Percentiles rank a stretch among this genome's conserved stretches.
phyloP scores from a whole-genome alignment of 306 rosid species.

The Morella rubra region DNA sequence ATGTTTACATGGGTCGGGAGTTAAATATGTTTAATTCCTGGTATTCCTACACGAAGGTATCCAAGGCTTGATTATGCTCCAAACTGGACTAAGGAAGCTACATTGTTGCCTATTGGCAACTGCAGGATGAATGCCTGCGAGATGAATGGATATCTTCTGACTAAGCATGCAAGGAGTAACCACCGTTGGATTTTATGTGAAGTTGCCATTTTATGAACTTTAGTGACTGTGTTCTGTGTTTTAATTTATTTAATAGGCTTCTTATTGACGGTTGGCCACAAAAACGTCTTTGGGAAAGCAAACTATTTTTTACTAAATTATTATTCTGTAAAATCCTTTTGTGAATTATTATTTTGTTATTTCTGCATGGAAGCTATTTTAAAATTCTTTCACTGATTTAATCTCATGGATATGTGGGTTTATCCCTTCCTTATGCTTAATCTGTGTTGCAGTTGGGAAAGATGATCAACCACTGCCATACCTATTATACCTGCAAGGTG shows the following conservation, averaged over 20 bases:
- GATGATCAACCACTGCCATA: conserved; percentile 75
- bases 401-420: conserved; percentile 8
- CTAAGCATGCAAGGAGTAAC: not conserved
- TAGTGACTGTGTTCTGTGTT: conserved; percentile 13
- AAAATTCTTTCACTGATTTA: not conserved
- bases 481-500: conserved; percentile 87
- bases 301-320: not conserved
- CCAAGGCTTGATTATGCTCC: not conserved
- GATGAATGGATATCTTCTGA: conserved; percentile 19
- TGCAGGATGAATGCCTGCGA: conserved; percentile 5
- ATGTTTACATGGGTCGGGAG: not conserved
- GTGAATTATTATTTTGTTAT: conserved; percentile 14
- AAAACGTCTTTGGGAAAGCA: not conserved
- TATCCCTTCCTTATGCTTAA: conserved; percentile 21
- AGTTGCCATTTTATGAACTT: not conserved
- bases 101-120: conserved; percentile 16
- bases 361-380: not conserved
- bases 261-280: not conserved
- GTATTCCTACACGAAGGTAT: conserved; percentile 5
- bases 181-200: not conserved
- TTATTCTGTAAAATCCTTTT: conserved; percentile 1
- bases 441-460: conserved; percentile 66
- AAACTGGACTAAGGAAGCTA: conserved; percentile 2
- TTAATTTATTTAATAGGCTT: not conserved
- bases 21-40: conserved; percentile 10